These are phyloP conservation scores for Fusarium sp. DNA, from an alignment of 2,329 filamentous ascomycete species.

Conservation along the genomic window DNA sequence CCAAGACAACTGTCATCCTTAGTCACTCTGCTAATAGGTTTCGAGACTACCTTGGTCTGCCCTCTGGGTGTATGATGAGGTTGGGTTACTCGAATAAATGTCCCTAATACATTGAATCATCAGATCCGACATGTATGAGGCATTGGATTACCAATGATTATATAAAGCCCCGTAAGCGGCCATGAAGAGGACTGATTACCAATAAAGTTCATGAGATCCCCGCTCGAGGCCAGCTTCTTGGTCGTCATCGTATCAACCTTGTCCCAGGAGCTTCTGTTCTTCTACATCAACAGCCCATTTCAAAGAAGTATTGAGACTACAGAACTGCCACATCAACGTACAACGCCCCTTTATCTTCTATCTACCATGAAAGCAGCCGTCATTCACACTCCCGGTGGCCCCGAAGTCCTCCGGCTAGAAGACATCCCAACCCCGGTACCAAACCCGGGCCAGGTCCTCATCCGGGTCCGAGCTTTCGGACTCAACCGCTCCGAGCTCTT, in stretches of 20 bases:
- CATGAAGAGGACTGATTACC: background rate
- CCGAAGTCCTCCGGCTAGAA: background rate
- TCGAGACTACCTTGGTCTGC: no score
- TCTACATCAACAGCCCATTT: background rate
- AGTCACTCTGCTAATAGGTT: no score
- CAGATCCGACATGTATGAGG: background rate
- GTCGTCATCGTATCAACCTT: background rate
- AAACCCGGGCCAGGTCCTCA: background rate
- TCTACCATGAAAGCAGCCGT: background rate
- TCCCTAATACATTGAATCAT: no score
- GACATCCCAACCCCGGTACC: background rate
- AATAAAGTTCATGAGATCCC: background rate
- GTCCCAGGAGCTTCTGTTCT: background rate
- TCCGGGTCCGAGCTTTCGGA: constrained; percentile 3
- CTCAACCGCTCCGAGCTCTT: constrained; percentile 10
- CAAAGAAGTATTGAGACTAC: background rate
- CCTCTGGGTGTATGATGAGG: no score
- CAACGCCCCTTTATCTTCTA: no score
- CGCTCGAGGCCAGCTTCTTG: background rate
- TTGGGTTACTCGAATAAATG: no score
- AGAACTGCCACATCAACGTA: background rate
- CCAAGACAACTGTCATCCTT: no score
- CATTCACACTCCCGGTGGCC: background rate
- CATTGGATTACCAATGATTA: background rate
- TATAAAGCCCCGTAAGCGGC: background rate